phyloP scores from a whole-genome alignment of 2,329 filamentous ascomycete genomes.

The Fusarium floridanum region DNA sequence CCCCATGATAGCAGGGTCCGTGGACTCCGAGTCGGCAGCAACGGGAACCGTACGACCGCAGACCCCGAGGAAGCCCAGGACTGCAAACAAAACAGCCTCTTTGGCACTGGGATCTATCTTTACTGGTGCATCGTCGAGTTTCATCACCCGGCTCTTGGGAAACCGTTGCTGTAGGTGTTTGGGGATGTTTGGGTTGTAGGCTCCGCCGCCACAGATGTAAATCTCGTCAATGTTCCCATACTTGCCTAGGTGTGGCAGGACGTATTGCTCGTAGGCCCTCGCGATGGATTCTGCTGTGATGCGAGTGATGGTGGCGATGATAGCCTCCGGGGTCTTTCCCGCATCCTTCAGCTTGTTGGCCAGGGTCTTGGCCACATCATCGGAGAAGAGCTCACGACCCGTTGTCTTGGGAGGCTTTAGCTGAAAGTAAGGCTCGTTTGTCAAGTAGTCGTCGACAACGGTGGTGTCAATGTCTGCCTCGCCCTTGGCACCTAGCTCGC shows the following conservation, averaged over 20 bases:
- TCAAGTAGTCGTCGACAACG: neutral
- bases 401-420: neutral
- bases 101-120: neutral
- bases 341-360: slow-evolving; percentile 56
- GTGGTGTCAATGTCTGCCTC: slow-evolving; percentile 37
- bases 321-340: slow-evolving; percentile 57
- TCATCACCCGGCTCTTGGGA: slow-evolving; percentile 60
- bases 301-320: slow-evolving; percentile 64
- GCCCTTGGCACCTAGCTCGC: slow-evolving; percentile 51
- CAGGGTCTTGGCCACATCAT: slow-evolving; percentile 59
- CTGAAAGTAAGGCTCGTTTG: neutral
- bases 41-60: neutral
- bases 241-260: slow-evolving; percentile 5
- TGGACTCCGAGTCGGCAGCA: neutral
- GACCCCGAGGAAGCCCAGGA: neutral
- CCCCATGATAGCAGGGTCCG: neutral
- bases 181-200: slow-evolving; percentile 69
- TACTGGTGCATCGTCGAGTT: neutral
- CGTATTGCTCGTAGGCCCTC: slow-evolving; percentile 30
- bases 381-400: slow-evolving; percentile 43
- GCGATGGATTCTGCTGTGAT: slow-evolving; percentile 55
- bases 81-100: neutral
- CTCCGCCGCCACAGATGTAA: slow-evolving; percentile 71
- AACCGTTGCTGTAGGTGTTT: slow-evolving; percentile 63
- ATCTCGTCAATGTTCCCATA: slow-evolving; percentile 58